phyloP scores from a whole-genome alignment of 495 filamentous ascomycete genomes.

The Tuber calosporum region DNA sequence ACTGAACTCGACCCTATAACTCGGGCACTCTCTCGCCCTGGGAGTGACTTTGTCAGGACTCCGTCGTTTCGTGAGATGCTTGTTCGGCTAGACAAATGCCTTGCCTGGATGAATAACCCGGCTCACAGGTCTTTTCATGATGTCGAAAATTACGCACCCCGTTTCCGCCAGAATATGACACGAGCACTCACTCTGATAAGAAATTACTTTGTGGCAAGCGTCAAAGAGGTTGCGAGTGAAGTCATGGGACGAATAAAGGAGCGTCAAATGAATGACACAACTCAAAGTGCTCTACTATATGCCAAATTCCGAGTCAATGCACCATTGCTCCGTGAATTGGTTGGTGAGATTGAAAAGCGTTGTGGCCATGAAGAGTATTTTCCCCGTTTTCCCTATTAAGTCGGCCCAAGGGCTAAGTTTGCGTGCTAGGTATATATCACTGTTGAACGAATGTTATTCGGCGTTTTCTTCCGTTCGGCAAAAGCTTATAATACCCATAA shows the following conservation, averaged over 20 bases:
- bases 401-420: conserved; percentile 6
- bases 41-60: conserved; percentile 75
- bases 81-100: conserved; percentile 72
- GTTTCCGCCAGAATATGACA: conserved; percentile 63
- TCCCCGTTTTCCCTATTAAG: background rate
- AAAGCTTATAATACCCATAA: conserved; percentile 50
- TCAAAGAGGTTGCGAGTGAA: conserved; percentile 62
- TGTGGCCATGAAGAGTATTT: conserved; percentile 41
- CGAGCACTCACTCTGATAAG: conserved; percentile 72
- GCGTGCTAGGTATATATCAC: conserved; percentile 34
- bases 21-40: conserved; percentile 81
- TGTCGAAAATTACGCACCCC: conserved; percentile 68
- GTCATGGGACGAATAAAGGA: conserved; percentile 64
- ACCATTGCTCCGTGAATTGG: conserved; percentile 33
- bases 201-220: conserved; percentile 68
- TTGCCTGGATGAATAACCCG: conserved; percentile 49
- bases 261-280: conserved; percentile 65
- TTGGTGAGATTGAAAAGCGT: conserved; percentile 39
- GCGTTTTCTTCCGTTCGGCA: conserved; percentile 36
- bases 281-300: conserved; percentile 67
- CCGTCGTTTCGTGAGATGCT: conserved; percentile 81
- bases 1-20: conserved; percentile 85
- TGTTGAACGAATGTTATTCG: conserved; percentile 39
- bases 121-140: conserved; percentile 71
- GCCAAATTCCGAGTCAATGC: conserved; percentile 64